Percentiles rank a stretch among this genome's conserved stretches.
Conservation (phyloP, 179 eudicot genomes). For the Silene vulgaris region DNA sequence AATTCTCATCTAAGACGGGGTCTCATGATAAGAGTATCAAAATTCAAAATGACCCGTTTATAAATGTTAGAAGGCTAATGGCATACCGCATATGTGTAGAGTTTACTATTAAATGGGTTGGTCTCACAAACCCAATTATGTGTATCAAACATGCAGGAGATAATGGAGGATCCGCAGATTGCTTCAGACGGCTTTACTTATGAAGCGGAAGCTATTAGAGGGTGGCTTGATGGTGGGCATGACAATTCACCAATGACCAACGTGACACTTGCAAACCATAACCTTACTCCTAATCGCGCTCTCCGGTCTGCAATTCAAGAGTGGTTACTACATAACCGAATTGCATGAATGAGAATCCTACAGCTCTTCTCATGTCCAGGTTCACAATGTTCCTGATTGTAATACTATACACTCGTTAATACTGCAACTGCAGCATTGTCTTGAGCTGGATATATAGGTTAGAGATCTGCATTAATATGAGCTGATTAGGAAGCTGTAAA, state of each 20-base stretch:
- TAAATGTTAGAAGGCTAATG: neutral
- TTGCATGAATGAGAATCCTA: neutral
- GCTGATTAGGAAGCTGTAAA: neutral
- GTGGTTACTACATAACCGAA: conserved; percentile 24
- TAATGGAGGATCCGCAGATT: conserved; percentile 38
- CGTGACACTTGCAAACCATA: conserved; percentile 20
- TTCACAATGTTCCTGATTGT: neutral
- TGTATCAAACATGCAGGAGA: conserved; percentile 36
- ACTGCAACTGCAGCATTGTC: neutral
- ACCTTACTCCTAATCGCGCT: conserved; percentile 36
- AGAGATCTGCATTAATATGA: no score
- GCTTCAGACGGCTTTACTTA: conserved; percentile 41
- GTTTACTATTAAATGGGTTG: neutral
- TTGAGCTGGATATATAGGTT: neutral
- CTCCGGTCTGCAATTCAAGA: conserved; percentile 39
- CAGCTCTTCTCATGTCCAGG: neutral
- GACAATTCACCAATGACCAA: conserved; percentile 42
- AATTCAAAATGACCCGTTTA: neutral
- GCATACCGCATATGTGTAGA: neutral
- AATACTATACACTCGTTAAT: neutral
- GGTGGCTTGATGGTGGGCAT: conserved; percentile 34
- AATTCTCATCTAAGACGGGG: neutral
- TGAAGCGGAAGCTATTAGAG: conserved; percentile 35
- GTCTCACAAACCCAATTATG: neutral
- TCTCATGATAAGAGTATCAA: neutral